phyloP scores from a whole-genome alignment of 305 asterid species.

The Coffea humblotiana region DNA sequence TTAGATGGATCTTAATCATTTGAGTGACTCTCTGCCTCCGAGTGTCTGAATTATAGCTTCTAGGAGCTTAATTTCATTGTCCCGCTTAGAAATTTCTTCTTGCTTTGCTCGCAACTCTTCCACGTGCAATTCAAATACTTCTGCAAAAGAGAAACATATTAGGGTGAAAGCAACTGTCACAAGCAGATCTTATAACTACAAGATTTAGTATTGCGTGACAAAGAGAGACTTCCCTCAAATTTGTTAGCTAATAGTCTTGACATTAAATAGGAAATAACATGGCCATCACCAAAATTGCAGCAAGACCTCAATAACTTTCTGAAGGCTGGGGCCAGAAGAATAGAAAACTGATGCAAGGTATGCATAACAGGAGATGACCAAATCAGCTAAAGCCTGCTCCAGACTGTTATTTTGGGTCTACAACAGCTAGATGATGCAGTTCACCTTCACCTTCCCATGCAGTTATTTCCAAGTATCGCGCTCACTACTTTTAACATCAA shows the following conservation, averaged over 20 bases:
- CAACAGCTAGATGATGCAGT: neutral
- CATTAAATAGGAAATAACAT: neutral
- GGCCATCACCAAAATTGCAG: neutral
- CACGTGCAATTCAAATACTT: constrained; percentile 86
- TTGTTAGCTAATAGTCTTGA: neutral
- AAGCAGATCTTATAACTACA: neutral
- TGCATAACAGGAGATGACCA: neutral
- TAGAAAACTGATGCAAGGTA: neutral
- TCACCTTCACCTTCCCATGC: neutral
- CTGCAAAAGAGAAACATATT: constrained; percentile 40
- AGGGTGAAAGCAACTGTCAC: neutral
- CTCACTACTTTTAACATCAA: neutral
- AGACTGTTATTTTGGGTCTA: neutral
- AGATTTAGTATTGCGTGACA: neutral
- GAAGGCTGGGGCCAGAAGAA: neutral
- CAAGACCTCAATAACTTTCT: neutral
- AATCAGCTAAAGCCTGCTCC: neutral
- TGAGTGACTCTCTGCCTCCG: constrained; percentile 64
- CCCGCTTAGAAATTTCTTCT: constrained; percentile 79
- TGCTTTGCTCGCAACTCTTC: constrained; percentile 90
- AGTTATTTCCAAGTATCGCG: neutral
- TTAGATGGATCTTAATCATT: constrained; percentile 29
- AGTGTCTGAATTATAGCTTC: constrained; percentile 95
- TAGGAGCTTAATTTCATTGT: constrained; percentile 79
- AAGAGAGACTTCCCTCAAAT: neutral